Evolutionary conservation across 371 early-diverging fungal species (phyloP), one percentile per base, ranked within the genome.

Genomic region (Circinella umbellata): DNA sequence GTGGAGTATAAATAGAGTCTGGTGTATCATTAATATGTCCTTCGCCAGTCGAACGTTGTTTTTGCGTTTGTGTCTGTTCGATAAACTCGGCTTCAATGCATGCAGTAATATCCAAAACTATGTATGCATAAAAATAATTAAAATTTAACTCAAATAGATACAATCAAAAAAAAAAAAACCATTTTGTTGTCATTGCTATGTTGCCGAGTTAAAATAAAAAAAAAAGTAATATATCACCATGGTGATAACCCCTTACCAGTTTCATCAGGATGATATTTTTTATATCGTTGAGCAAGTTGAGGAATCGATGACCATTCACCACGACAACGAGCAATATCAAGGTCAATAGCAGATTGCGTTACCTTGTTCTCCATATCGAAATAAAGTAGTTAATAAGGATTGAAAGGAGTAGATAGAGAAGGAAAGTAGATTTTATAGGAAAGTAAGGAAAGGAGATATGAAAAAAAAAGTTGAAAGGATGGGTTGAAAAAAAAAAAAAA

Each of bases 231-330:
- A 27, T 27, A 27, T 27, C 27, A 27, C 27, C 27, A 27, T 38
- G 17, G n/a, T 54, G 20, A 11, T 61, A 10, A 9, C 6, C 17
- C 61, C 39, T 61, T 79, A 90, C 93, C 91, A 69, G 82, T 70
- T 48, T 89, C 93, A 20, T 86, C 79, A 35, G 89, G 84, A 67
- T 87, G 86, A 66, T 88, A 88, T 64, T 90, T 90, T 54, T 86
- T 72, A 66, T 90, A 91, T 38, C 87, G 81, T 61, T 85, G 80
- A 9, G 91, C 89, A 18, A 91, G 81, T 64, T 89, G 86, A 66
- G 87, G 85, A 49, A 91, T 75, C n/a, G 77, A 73, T 10, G 61
- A 59, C 90, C 90, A 91, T 53, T 74, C 75, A 9, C 86, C 89
- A 47, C 80, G 81, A 67, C 87, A 89, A 13, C 89, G 83, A 8